phyloP scores from a whole-genome alignment of 2,329 filamentous ascomycete species.

The Alternaria brassicae region DNA sequence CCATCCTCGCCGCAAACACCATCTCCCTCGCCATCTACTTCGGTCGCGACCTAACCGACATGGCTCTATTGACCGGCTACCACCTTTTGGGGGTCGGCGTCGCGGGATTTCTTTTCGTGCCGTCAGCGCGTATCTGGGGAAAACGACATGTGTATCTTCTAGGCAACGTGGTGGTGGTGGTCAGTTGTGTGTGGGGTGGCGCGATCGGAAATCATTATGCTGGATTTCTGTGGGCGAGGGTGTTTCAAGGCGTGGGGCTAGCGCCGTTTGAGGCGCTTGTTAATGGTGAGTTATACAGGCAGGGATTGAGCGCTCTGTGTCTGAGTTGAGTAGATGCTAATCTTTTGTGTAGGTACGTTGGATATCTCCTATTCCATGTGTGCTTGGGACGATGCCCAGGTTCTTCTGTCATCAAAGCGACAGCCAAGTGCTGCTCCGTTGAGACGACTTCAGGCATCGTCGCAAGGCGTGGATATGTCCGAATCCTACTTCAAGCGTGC shows the following conservation, averaged over 20 bases:
- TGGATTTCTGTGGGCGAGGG: constrained; percentile 76
- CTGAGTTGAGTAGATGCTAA: not conserved
- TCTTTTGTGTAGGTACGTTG: not conserved
- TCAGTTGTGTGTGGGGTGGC: constrained; percentile 80
- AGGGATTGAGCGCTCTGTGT: not conserved
- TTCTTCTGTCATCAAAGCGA: not conserved
- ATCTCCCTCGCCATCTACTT: constrained; percentile 76
- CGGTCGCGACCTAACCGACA: constrained; percentile 69
- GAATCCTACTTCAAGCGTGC: not conserved
- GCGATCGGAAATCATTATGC: constrained; percentile 70
- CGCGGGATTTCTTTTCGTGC: constrained; percentile 84
- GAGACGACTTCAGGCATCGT: not conserved
- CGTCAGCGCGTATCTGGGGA: constrained; percentile 87
- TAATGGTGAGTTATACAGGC: constrained; percentile 72
- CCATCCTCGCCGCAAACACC: constrained; percentile 88
- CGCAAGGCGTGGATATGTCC: not conserved
- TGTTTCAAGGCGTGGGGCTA: constrained; percentile 85
- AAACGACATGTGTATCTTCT: constrained; percentile 88
- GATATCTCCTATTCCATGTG: not conserved
- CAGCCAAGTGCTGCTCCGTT: not conserved
- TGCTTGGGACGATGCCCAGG: not conserved
- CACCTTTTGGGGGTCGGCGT: constrained; percentile 83
- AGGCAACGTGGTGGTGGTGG: constrained; percentile 75
- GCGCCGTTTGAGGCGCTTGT: constrained; percentile 91
- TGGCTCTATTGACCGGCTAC: constrained; percentile 85